These are phyloP conservation scores for Fusarium globosum DNA, from an alignment of 2,329 filamentous ascomycete species.

Conservation along the genomic window DNA sequence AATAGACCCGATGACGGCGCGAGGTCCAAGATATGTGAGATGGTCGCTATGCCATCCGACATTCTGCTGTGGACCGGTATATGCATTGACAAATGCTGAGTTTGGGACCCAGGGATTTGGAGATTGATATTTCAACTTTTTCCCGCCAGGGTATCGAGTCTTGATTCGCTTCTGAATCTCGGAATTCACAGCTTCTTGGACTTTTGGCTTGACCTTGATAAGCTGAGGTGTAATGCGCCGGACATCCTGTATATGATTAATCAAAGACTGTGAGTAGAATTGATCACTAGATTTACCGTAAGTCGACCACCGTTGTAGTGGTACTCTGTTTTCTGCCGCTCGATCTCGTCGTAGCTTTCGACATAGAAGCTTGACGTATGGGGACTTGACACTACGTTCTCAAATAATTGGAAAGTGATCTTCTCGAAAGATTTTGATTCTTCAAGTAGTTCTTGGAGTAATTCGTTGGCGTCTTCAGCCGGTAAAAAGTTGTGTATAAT, in stretches of 20 bases:
- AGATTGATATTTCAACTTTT: constrained; percentile 83
- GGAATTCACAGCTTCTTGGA: constrained; percentile 79
- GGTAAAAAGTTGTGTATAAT: constrained; percentile 93
- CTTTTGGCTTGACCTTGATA: constrained; percentile 72
- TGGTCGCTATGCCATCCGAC: constrained; percentile 96
- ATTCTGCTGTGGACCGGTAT: constrained; percentile 80
- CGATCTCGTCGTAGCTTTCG: constrained; percentile 75
- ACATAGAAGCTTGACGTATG: constrained; percentile 90
- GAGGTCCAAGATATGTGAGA: constrained; percentile 90
- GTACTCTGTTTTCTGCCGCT: constrained; percentile 80
- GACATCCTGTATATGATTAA: constrained; percentile 67
- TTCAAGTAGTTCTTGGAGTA: constrained; percentile 79
- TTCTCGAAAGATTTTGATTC: constrained; percentile 78
- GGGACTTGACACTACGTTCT: constrained; percentile 84
- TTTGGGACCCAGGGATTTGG: constrained; percentile 82
- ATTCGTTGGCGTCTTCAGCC: constrained; percentile 72
- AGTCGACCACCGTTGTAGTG: constrained; percentile 84
- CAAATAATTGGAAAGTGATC: constrained; percentile 86
- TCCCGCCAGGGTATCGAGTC: constrained; percentile 72
- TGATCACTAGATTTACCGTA: constrained; percentile 57
- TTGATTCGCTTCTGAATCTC: constrained; percentile 80
- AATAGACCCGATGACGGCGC: constrained; percentile 87
- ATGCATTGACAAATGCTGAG: constrained; percentile 95
- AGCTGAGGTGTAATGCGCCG: constrained; percentile 81
- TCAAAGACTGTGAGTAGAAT: background rate